Percentiles rank a stretch among this genome's conserved stretches.
Evolutionary conservation across 805 yeast genomes (phyloP).

Genomic region (Lipomyces chichibuensis): DNA sequence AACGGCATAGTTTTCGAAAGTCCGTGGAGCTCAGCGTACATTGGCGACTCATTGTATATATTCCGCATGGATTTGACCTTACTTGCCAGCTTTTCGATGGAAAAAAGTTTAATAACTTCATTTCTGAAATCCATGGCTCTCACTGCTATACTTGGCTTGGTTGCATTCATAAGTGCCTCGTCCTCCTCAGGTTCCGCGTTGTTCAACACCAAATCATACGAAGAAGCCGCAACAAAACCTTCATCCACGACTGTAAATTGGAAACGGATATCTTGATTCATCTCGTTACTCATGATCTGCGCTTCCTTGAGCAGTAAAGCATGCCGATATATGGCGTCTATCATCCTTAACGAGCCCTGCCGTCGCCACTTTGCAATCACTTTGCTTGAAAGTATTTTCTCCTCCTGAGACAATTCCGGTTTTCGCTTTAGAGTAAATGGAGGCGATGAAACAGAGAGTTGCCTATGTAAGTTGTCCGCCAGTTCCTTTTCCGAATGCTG

Average conservation of each 20-base stretch:
- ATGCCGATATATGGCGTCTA: conserved; percentile 25
- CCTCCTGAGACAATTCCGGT: conserved; percentile 20
- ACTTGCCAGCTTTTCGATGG: conserved; percentile 28
- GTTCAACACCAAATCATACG: conserved; percentile 32
- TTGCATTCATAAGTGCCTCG: not conserved
- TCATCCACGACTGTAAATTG: conserved; percentile 31
- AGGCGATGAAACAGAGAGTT: conserved; percentile 3
- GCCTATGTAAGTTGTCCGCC: not conserved
- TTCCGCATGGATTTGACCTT: conserved; percentile 25
- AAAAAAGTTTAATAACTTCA: conserved; percentile 27
- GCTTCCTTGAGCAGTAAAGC: conserved; percentile 37
- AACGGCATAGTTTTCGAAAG: conserved; percentile 7
- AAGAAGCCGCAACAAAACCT: conserved; percentile 18
- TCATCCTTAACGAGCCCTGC: conserved; percentile 25
- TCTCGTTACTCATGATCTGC: conserved; percentile 45
- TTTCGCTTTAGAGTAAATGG: conserved; percentile 13
- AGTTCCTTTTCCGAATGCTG: conserved; percentile 5
- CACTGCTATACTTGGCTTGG: conserved; percentile 36
- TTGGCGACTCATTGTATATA: conserved; percentile 25
- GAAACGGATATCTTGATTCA: conserved; percentile 44
- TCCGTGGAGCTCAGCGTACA: conserved; percentile 18
- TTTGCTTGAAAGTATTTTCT: conserved; percentile 15
- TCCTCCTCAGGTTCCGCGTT: conserved; percentile 34
- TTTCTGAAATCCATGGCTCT: conserved; percentile 34
- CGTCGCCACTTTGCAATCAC: conserved; percentile 18